Conservation (phyloP, 140 eudicot species). For the Cichorium intybus region DNA sequence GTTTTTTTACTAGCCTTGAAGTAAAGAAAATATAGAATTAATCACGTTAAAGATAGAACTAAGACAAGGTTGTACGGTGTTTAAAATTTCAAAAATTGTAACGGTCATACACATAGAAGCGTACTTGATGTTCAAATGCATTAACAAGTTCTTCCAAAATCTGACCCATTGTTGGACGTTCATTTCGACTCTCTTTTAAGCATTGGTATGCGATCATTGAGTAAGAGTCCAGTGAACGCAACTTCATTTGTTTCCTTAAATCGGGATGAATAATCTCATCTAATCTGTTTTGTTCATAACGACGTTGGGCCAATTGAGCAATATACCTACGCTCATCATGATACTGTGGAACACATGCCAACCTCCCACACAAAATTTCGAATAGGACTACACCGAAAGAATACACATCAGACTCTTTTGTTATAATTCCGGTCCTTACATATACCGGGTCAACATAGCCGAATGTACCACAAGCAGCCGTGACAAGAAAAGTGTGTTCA, state of each 20-base stretch:
- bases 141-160: background rate
- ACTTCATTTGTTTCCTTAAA: background rate
- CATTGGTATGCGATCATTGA: background rate
- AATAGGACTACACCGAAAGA: background rate
- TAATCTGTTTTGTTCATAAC: background rate
- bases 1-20: no score
- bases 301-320: background rate
- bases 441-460: background rate
- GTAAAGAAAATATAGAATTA: background rate
- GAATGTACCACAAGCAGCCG: slow-evolving; percentile 4
- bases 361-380: background rate
- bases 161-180: background rate
- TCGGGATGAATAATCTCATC: background rate
- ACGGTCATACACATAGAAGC: no score
- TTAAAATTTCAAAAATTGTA: no score
- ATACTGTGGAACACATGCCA: background rate
- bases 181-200: background rate
- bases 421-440: background rate
- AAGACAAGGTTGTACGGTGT: no score
- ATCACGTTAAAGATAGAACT: no score
- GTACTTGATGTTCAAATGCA: slow-evolving; percentile 5
- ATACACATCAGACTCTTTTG: background rate
- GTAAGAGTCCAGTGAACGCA: background rate
- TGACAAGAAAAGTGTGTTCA: slow-evolving; percentile 2
- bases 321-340: background rate